Evolutionary conservation across 345 rosid species (phyloP), one percentile per base, ranked within the genome.

Genomic region (Moricandia moricandioides): DNA sequence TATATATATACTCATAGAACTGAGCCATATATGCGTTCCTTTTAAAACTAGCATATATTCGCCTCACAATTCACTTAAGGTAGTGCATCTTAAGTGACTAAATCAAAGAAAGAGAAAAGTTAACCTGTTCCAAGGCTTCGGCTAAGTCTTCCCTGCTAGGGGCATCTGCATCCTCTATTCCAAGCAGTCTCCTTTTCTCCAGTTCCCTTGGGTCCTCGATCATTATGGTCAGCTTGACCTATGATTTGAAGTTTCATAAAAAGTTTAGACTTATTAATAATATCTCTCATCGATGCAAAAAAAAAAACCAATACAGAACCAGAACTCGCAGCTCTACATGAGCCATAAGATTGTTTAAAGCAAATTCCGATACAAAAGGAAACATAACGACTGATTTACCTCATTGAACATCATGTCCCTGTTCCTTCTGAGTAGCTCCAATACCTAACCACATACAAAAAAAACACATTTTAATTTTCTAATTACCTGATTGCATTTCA

Each of bases 131-230:
- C 70, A 91, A 79, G 75, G 88, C 97, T 64, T 84, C 97, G 64
- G 83, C 97, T 76, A 94, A 82, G 61, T 90, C 98, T 2, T 94
- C 96, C 72, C 97, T 85, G 1, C 95, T 88, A 6, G 97, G 97
- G 14, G 87, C 78, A 76, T 91, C 90, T 45, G 70, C 81, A 58
- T 86, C 93, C 60, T 90, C 96, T 24, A 94, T 90, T 61, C 99
- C 99, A 57, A 91, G 87, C 67, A 95, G 84, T 66, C 90, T 88
- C 78, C 88, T 86, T 61, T 96, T 83, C 80, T 95, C 99, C 33
- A 88, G 77, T 74, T 95, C 97, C 75, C 99, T 86, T 26, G 93
- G 96, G 62, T 95, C 99, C 84, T 91, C 99, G 34, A 91, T 95
- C 93, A 85, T 82, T 4, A 92, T 39, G 1, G 97, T 90, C 79